Conservation (phyloP, 257 asterid genomes). For the Penstemon barbatus region DNA sequence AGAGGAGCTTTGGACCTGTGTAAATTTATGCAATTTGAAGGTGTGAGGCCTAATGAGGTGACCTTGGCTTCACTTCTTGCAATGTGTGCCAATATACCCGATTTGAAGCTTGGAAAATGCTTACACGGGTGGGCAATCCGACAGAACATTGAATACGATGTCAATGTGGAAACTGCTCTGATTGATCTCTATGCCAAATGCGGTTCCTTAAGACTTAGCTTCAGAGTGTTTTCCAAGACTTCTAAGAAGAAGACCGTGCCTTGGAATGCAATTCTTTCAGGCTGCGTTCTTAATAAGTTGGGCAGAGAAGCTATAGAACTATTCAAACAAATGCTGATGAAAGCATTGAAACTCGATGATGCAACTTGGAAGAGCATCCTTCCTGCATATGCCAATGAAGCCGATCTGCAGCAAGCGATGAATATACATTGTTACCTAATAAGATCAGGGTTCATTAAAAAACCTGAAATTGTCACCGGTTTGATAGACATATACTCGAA, state of each 20-base stretch:
- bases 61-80: conserved; percentile 77
- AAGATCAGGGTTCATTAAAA: conserved; percentile 65
- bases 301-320: conserved; percentile 58
- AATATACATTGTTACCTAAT: conserved; percentile 68
- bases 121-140: conserved; percentile 88
- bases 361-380: conserved; percentile 85
- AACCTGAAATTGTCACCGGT: conserved; percentile 65
- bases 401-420: conserved; percentile 67
- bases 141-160: conserved; percentile 63
- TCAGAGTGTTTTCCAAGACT: conserved; percentile 58
- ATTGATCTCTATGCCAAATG: conserved; percentile 88
- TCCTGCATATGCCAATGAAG: conserved; percentile 79
- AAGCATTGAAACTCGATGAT: conserved; percentile 60
- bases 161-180: conserved; percentile 73
- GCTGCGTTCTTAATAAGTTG: conserved; percentile 63
- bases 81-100: conserved; percentile 51
- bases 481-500: conserved; percentile 78
- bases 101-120: conserved; percentile 77
- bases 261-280: conserved; percentile 83
- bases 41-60: conserved; percentile 78
- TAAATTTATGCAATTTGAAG: conserved; percentile 71
- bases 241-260: conserved; percentile 75
- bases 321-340: conserved; percentile 69
- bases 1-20: conserved; percentile 54
- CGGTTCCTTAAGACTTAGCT: conserved; percentile 44